Percentiles rank a stretch among this genome's conserved stretches.
Conservation (phyloP, 352 stramenopile genomes). For the Pythium rhizo-oryzae region DNA sequence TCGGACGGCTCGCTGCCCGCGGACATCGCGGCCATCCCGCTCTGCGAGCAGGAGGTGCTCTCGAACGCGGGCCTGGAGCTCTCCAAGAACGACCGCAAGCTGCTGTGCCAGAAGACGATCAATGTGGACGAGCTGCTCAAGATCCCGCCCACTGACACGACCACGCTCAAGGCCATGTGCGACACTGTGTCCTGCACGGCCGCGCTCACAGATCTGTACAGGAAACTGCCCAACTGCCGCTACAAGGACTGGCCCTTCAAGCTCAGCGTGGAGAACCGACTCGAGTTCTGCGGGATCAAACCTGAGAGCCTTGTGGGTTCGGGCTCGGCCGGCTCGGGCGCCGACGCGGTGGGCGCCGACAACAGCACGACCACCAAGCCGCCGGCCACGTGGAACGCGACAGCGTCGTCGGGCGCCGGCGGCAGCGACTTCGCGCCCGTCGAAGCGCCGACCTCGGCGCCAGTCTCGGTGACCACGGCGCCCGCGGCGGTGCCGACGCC, state of each 20-base stretch:
- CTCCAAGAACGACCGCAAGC: slow-evolving; percentile 55
- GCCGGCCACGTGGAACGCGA: background rate
- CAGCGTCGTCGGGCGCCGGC: slow-evolving; percentile 14
- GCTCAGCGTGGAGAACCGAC: slow-evolving; percentile 40
- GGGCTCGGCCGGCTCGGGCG: slow-evolving; percentile 13
- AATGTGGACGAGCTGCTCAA: slow-evolving; percentile 55
- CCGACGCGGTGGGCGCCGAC: background rate
- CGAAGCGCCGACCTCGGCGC: slow-evolving; percentile 18
- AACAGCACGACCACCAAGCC: slow-evolving; percentile 6
- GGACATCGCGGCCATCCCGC: slow-evolving; percentile 33
- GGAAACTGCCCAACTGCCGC: slow-evolving; percentile 56
- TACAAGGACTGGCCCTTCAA: slow-evolving; percentile 58
- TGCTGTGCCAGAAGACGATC: slow-evolving; percentile 50
- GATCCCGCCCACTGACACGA: slow-evolving; percentile 29
- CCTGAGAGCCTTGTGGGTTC: slow-evolving; percentile 19
- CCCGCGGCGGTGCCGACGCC: too few species aligned
- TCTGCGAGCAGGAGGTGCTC: slow-evolving; percentile 50
- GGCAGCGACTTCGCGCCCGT: slow-evolving; percentile 15
- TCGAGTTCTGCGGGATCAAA: slow-evolving; percentile 55
- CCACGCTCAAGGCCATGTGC: slow-evolving; percentile 42
- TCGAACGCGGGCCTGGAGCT: slow-evolving; percentile 38
- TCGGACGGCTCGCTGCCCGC: slow-evolving; percentile 1
- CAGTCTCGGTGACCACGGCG: slow-evolving; percentile 33
- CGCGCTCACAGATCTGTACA: slow-evolving; percentile 65
- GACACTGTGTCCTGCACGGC: slow-evolving; percentile 39